Evolutionary conservation across 1,139 yeast species (phyloP), one percentile per base, ranked within the genome.

Genomic region (Saccharomycopsis crataegensis): DNA sequence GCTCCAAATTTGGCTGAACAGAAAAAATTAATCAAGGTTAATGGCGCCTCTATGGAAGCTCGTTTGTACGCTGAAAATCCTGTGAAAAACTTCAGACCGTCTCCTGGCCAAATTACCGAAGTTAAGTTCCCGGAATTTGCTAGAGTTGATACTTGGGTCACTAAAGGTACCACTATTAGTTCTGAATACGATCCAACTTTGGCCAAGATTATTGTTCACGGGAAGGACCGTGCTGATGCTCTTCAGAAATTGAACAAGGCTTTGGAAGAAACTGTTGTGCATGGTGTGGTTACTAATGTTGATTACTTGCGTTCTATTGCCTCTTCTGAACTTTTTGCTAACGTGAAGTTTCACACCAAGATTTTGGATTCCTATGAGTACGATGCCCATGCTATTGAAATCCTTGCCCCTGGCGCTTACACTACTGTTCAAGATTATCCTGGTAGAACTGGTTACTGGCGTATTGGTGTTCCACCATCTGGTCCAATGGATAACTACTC

Each of bases 401-500:
- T 93, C 46, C 68, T 85, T 46, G 72, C 79, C 48, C 96, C 98
- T 1, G 98, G 98, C 65, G 93, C 96, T 45, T 87, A 88, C 69
- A 90, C 98, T 43, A 86, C 97, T 2, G 93, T 91, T 51, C 98
- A 93, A 72, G 98, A 91, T 69, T 91, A 82, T 67, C 98, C 98
- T 12, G 98, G 98, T 57, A 83, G 98, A 74, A 76, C 76, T 57
- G 86, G 91, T 12, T 79, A 85, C 67, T 93, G 98, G 98, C 78
- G 84, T 65, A 75, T 86, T 62, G 99, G 99, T 67, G 97, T 93
- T 54, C 99, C 99, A 36, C 98, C 98, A 8, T 88, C 96, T 42
- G 99, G 99, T 48, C 96, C 98, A 59, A 93, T 93, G 98, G 98
- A 93, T 70, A 80, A 84, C 58, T 90, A 83, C 63, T 82, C 97